These are phyloP conservation scores for Talaromyces pinophilus DNA, from an alignment of 2,329 filamentous ascomycete species.

Conservation along the genomic window DNA sequence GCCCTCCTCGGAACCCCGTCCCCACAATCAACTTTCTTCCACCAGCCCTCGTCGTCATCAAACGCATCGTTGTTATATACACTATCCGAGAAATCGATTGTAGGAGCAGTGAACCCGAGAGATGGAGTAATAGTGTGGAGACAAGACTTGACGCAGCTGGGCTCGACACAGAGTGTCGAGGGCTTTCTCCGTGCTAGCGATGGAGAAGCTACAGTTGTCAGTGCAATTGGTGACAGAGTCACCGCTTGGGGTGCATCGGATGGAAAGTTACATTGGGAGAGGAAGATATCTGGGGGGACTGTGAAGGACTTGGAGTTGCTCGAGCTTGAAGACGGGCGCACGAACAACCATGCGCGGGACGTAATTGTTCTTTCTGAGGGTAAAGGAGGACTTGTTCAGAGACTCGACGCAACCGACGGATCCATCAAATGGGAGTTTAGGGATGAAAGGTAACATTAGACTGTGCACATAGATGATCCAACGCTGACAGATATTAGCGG, in stretches of 20 bases:
- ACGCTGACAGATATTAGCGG: slow-evolving; percentile 49
- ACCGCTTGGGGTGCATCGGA: slow-evolving; percentile 81
- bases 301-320: slow-evolving; percentile 67
- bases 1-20: slow-evolving; percentile 82
- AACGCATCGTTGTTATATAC: slow-evolving; percentile 91
- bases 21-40: slow-evolving; percentile 87
- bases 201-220: slow-evolving; percentile 74
- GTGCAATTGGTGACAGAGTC: slow-evolving; percentile 69
- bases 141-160: slow-evolving; percentile 64
- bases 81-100: slow-evolving; percentile 75
- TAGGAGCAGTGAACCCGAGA: slow-evolving; percentile 87
- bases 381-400: slow-evolving; percentile 60
- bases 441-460: slow-evolving; percentile 54
- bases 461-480: not conserved
- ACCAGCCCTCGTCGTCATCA: slow-evolving; percentile 76
- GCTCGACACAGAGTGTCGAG: slow-evolving; percentile 25
- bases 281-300: slow-evolving; percentile 55
- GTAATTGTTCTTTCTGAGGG: slow-evolving; percentile 68
- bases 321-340: slow-evolving; percentile 62
- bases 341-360: slow-evolving; percentile 56
- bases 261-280: slow-evolving; percentile 76
- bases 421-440: slow-evolving; percentile 75
- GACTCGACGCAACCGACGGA: slow-evolving; percentile 72
- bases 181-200: slow-evolving; percentile 69
- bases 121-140: slow-evolving; percentile 85